A percentile compares a stretch with the other conserved stretches of the same genome.
Conservation (phyloP, 164 flowering plant genomes). For the Tetracentron sinense region DNA sequence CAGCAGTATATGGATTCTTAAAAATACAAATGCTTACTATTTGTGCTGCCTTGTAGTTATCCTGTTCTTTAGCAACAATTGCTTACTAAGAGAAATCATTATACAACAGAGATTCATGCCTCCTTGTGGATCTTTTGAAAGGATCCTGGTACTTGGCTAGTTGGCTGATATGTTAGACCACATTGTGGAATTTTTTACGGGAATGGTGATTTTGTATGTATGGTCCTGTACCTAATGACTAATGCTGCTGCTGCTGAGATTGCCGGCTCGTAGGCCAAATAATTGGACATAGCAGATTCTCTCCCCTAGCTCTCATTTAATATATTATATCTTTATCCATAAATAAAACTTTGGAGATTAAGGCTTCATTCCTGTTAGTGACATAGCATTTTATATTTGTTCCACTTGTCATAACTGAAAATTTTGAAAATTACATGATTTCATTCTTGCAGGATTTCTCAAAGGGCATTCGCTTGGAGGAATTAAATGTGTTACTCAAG, state of each 20-base stretch:
- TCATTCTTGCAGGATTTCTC: constrained; percentile 70
- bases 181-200: too few relatives aligned
- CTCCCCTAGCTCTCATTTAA: neutral
- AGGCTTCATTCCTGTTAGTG: too few relatives aligned
- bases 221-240: neutral
- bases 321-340: too few relatives aligned
- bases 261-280: neutral
- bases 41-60: neutral
- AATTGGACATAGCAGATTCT: neutral
- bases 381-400: neutral
- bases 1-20: neutral
- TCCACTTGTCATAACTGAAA: neutral
- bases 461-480: constrained; percentile 82
- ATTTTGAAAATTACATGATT: constrained; percentile 4
- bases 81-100: neutral
- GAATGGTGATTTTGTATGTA: neutral
- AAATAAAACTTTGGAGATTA: too few relatives aligned
- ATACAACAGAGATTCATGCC: neutral
- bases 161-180: too few relatives aligned
- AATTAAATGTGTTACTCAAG: constrained; percentile 75
- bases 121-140: neutral
- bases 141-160: too few relatives aligned
- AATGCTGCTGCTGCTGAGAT: neutral
- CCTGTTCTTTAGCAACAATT: neutral
- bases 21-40: neutral